These are phyloP conservation scores for Fusarium scirpi DNA, from an alignment of 2,329 filamentous ascomycete genomes.

Conservation along the genomic window DNA sequence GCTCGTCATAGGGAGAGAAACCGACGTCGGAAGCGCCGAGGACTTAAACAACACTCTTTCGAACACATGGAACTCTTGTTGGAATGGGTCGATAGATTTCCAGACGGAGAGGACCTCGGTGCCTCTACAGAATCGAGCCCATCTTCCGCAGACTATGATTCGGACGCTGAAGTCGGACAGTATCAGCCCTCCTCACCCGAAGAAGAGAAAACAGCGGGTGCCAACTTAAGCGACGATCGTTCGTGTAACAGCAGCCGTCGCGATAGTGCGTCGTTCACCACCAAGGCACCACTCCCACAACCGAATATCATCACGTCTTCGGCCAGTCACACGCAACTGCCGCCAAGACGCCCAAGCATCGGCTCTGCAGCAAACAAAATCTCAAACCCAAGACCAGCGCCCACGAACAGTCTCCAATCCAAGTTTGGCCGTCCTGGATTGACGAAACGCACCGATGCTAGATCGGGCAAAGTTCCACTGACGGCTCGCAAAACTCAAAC, in stretches of 20 bases:
- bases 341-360: constrained; percentile 7
- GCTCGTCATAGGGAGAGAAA: constrained; percentile 60
- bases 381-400: constrained; percentile 9
- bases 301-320: not conserved
- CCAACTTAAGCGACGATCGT: constrained; percentile 8
- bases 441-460: constrained; percentile 6
- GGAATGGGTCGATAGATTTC: constrained; percentile 29
- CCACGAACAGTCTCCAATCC: constrained; percentile 9
- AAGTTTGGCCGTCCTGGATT: constrained; percentile 21
- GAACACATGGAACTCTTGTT: constrained; percentile 40
- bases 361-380: not conserved
- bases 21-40: constrained; percentile 55
- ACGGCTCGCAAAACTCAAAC: constrained; percentile 26
- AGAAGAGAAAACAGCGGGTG: constrained; percentile 4
- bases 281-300: constrained; percentile 1
- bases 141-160: constrained; percentile 6
- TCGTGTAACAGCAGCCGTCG: constrained; percentile 9
- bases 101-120: constrained; percentile 16
- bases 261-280: constrained; percentile 8
- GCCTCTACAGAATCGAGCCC: constrained; percentile 10
- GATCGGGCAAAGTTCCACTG: constrained; percentile 8
- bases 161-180: constrained; percentile 5
- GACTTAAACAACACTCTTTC: constrained; percentile 48
- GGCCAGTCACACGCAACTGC: not conserved
- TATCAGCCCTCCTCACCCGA: not conserved